Evolutionary conservation across 1,284 basidiomycete genomes (phyloP), one percentile per base, ranked within the genome.

Genomic region (Ceratobasidium sp.): DNA sequence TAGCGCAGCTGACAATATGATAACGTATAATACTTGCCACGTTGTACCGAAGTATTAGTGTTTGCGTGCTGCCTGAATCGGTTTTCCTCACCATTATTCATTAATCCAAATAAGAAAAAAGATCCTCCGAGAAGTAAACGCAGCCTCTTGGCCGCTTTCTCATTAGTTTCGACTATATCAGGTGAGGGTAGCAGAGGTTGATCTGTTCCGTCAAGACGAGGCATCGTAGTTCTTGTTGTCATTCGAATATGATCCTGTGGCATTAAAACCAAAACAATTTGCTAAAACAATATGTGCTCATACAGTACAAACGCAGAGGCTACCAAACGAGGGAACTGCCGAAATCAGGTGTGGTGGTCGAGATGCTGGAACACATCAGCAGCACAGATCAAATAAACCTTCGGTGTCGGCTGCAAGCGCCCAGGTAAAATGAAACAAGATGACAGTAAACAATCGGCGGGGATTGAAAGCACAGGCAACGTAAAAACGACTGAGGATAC

Each of bases 1-100:
- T 17, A 98, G 88, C 0, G 97, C 97, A 4, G 97, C 97, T 0
- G 96, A 97, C 33, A 99, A 90, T 80, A 99, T 98, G 81, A 99
- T 94, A 48, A 99, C 97, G 84, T 99, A 98, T 78, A 96, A 87
- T 12, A 96, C 95, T 96, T 61, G 81, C 0, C 79, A 2, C 57
- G 67, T 57, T 52, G 50, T 3, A 17, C 57, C 66, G 50, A 57
- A 46, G 40, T 64, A 23, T 12, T 67, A 48, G 59, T 52, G 33
- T 54, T 7, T n/a, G 28, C 12, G 15, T 28, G 12, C 9, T 17
- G 56, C 73, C 12, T 38, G 23, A 26, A 17, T 48, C 50, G 33
- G 38, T 88, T 82, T 54, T 84, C n/a, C 85, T 62, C 65, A 88
- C 89, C 89, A 80, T 91, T 91, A 81, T 91, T 91, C 77, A 90